These are phyloP conservation scores for Babesia bigemina DNA, from an alignment of 169 alveolate species.

Conservation along the genomic window DNA sequence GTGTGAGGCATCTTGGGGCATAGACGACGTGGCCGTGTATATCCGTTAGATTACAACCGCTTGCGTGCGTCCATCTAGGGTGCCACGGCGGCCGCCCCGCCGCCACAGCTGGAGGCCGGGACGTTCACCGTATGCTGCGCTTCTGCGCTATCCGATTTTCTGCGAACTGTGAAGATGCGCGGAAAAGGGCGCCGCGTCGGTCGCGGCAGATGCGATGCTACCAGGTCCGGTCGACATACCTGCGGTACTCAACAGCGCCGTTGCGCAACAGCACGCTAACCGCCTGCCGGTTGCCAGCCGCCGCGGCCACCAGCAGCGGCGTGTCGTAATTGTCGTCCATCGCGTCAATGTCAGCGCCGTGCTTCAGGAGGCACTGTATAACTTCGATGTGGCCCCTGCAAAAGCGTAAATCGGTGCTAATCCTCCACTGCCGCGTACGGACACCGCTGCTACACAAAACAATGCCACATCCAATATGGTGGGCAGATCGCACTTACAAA, in stretches of 20 bases:
- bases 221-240: slow-evolving; percentile 15
- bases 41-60: slow-evolving; percentile 23
- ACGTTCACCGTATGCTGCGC: too few relatives aligned
- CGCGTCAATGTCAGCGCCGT: slow-evolving; percentile 51
- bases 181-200: too few relatives aligned
- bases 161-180: too few relatives aligned
- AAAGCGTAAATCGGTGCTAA: neutral
- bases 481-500: too few relatives aligned
- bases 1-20: slow-evolving; percentile 84
- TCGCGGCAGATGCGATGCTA: too few relatives aligned
- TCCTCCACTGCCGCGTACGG: too few relatives aligned
- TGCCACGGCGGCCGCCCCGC: too few relatives aligned
- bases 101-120: too few relatives aligned
- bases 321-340: slow-evolving; percentile 67
- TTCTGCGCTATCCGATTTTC: too few relatives aligned
- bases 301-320: slow-evolving; percentile 71
- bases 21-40: slow-evolving; percentile 77
- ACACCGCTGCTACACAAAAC: too few relatives aligned
- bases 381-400: slow-evolving; percentile 21
- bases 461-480: too few relatives aligned
- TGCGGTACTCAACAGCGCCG: slow-evolving; percentile 55
- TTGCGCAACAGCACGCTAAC: slow-evolving; percentile 45
- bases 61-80: too few relatives aligned
- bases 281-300: slow-evolving; percentile 61
- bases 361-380: neutral